Evolutionary conservation across 345 rosid species (phyloP).

Genomic region (Sonneratia alba): DNA sequence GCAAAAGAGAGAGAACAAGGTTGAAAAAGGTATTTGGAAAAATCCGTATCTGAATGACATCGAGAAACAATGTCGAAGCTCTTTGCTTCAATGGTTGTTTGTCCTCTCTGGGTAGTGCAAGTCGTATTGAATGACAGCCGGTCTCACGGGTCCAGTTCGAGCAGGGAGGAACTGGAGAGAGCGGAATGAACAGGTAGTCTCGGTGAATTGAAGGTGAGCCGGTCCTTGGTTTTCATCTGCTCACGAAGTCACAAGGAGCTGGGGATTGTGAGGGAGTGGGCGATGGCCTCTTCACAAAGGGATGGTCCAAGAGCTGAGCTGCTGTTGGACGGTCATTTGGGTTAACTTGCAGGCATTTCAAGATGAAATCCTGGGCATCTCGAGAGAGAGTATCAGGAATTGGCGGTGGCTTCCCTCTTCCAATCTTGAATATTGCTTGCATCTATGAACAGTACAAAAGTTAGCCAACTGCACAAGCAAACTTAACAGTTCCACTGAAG

Average conservation of each 20-base stretch:
- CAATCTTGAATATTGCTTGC: slow-evolving; percentile 13
- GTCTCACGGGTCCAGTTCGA: too few species aligned
- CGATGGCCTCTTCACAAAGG: slow-evolving; percentile 11
- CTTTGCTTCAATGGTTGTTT: too few species aligned
- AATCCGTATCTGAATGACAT: too few species aligned
- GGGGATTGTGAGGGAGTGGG: slow-evolving; percentile 4
- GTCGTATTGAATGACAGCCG: too few species aligned
- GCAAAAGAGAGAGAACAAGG: too few species aligned
- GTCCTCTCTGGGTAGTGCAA: too few species aligned
- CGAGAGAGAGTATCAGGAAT: slow-evolving; percentile 4
- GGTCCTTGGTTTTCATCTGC: not conserved
- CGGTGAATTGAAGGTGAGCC: not conserved
- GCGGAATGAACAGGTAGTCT: not conserved
- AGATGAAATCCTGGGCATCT: slow-evolving; percentile 15
- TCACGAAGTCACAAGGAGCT: slow-evolving; percentile 1
- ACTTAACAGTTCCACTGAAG: too few species aligned
- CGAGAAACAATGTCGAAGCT: too few species aligned
- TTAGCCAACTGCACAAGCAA: not conserved
- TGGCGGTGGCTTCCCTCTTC: slow-evolving; percentile 12
- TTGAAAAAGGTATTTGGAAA: too few species aligned
- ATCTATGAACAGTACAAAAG: slow-evolving; percentile 1
- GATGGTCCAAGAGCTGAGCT: slow-evolving; percentile 10
- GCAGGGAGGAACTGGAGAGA: too few species aligned
- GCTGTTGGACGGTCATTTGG: slow-evolving; percentile 13
- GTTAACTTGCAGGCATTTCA: slow-evolving; percentile 13